These are phyloP conservation scores for Xylariaceae sp. DNA, from an alignment of 2,329 filamentous ascomycete species.

Conservation along the genomic window DNA sequence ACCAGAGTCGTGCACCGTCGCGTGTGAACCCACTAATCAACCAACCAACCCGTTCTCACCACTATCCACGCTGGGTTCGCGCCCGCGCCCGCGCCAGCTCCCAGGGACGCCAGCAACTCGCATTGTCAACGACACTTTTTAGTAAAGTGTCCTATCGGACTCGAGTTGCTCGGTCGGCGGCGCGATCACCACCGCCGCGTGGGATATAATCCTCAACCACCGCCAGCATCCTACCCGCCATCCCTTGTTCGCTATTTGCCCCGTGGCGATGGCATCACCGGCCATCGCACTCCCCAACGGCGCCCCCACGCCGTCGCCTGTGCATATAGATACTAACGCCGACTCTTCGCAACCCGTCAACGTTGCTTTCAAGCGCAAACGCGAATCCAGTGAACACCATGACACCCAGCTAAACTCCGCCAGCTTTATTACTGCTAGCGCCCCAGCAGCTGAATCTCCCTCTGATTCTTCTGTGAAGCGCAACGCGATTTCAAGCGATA, in stretches of 20 bases:
- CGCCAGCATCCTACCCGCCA: not conserved
- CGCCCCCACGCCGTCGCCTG: conserved; percentile 22
- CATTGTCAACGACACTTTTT: conserved; percentile 7
- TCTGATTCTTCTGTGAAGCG: conserved; percentile 9
- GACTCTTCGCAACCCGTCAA: conserved; percentile 27
- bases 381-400: conserved; percentile 28
- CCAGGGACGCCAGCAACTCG: not conserved
- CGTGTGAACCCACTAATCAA: conserved; percentile 13
- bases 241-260: conserved; percentile 1
- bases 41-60: not conserved
- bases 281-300: conserved; percentile 32
- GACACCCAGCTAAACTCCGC: conserved; percentile 23
- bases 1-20: conserved; percentile 19
- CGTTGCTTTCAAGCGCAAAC: conserved; percentile 34
- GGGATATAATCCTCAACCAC: conserved; percentile 7
- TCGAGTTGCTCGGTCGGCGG: conserved; percentile 2
- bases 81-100: conserved; percentile 8
- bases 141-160: not conserved
- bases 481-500: conserved; percentile 24
- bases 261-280: conserved; percentile 30
- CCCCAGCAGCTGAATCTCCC: conserved; percentile 1
- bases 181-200: conserved; percentile 7
- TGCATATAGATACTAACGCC: conserved; percentile 21
- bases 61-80: conserved; percentile 7
- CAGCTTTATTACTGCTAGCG: conserved; percentile 9